Evolutionary conservation across 345 rosid genomes (phyloP), one percentile per base, ranked within the genome.

Genomic region (Bruguiera gymnorhiza): DNA sequence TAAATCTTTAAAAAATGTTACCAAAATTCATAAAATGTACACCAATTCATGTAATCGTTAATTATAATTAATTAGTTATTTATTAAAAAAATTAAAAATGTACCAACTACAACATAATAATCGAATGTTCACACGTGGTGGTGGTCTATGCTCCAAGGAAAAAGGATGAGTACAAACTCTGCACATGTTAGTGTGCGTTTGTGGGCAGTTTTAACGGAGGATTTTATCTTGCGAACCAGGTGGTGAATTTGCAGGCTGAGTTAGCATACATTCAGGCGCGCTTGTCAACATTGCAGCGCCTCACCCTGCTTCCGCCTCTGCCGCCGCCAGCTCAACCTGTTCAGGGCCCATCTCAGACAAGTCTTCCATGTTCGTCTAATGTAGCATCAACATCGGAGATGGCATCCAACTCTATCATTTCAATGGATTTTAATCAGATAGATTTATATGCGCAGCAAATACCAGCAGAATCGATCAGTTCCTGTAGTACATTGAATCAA

Each of bases 171-270:
- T 34, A 5, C 34, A 1, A 34, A 6, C 37, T 34, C 1, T 9
- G 46, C 46, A 39, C 16, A 39, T 10, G 46, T 11, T 39, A 11
- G 46, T 39, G 46, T 39, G 13, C 15, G 15, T 39, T 39, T 0
- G 26, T 54, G 3, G 26, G 20, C 58, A 24, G 13, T 54, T 54
- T 21, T 21, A 21, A 20, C 58, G 59, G 29, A 53, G 2, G 23
- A 62, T 36, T 39, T 53, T 20, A 48, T 7, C 2, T 16, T 31
- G 34, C 24, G 48, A 24, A 6, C 6, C 72, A 93, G 98, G 90
- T 88, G 16, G 83, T 87, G 78, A 88, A 81, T 81, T 74, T 94
- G 60, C 98, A 89, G 72, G 89, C 96, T 0, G 97, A 93, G 70
- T 74, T 93, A 16, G 86, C 96, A 6, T 82, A 73, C 78, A 79